These are phyloP conservation scores for Tolypocladium tundrense DNA, from an alignment of 2,329 filamentous ascomycete species.

Conservation along the genomic window DNA sequence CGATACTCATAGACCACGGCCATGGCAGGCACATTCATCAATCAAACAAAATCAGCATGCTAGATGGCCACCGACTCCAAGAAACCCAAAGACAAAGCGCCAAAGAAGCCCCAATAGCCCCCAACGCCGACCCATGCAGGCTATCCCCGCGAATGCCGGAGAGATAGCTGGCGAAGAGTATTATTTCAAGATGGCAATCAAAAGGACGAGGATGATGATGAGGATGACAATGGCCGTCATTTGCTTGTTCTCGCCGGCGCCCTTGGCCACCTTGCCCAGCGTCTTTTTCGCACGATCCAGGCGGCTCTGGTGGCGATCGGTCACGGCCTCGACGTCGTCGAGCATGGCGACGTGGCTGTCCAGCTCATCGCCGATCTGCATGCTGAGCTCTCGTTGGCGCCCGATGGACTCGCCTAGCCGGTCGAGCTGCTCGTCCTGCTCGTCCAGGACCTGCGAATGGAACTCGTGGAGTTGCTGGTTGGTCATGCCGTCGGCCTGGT, in stretches of 20 bases:
- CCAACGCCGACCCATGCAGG: neutral
- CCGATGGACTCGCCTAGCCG: constrained; percentile 75
- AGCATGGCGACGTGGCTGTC: constrained; percentile 83
- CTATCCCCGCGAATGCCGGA: neutral
- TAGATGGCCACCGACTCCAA: neutral
- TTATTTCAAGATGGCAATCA: constrained; percentile 75
- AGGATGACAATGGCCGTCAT: constrained; percentile 72
- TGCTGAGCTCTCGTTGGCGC: constrained; percentile 82
- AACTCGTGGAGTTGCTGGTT: constrained; percentile 84
- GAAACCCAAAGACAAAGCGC: neutral
- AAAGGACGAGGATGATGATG: constrained; percentile 70
- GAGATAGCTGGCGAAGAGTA: neutral
- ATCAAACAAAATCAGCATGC: neutral
- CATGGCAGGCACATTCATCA: neutral
- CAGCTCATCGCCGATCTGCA: constrained; percentile 93
- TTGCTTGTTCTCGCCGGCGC: constrained; percentile 78
- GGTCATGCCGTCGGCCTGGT: constrained; percentile 49
- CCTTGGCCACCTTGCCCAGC: constrained; percentile 61
- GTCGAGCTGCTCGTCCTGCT: constrained; percentile 93
- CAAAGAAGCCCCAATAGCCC: neutral
- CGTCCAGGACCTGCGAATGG: constrained; percentile 68
- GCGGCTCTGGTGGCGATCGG: constrained; percentile 69
- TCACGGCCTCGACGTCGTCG: constrained; percentile 76
- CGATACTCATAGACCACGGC: neutral
- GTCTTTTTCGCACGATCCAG: constrained; percentile 65